Evolutionary conservation across 495 filamentous ascomycete genomes (phyloP), one percentile per base, ranked within the genome.

Genomic region (Penicillium atrosanguineum): DNA sequence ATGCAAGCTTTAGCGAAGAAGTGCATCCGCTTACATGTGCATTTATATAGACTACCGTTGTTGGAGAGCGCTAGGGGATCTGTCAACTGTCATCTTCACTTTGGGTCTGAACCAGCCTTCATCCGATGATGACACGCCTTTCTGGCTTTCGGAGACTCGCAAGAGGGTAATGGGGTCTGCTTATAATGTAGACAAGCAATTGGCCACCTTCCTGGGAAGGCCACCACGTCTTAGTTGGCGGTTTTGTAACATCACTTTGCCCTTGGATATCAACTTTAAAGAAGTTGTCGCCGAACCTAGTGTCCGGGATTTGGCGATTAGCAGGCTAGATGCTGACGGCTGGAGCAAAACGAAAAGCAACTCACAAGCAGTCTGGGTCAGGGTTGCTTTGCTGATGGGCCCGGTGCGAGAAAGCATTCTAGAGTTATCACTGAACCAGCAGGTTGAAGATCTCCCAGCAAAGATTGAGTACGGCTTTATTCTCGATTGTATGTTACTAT

Each of bases 181-280:
- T 7, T 84, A 78, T 44, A 58, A 60, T 0, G 53, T 69, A 3
- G 78, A 80, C 55, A 83, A 83, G 59, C 61, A 60, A 0, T 49
- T 77, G 1, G 72, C 77, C 0, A 73, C 77, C 1, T 78, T 81
- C 40, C 64, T 79, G 4, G 82, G 80, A 2, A 63, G 80, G 7
- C 81, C 81, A 1, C 80, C 82, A 0, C 63, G 74, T 1, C 65
- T 84, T 7, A 74, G 72, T 31, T 67, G 71, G 39, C 71, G 75
- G 2, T 84, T 79, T 53, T 75, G 72, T 51, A 69, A 75, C 6
- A 71, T 82, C 16, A 72, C 78, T 11, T 53, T 78, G 16, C 81
- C 82, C 0, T 63, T 85, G 0, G 83, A 85, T 52, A 56, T 85
- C 7, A 73, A 56, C 49, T 76, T 77, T 36, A 64, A 75, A 0